A percentile compares a stretch with the other conserved stretches of the same genome.
These are phyloP conservation scores for Boletus coccyginus DNA, from an alignment of 768 basidiomycete genomes.

Conservation along the genomic window DNA sequence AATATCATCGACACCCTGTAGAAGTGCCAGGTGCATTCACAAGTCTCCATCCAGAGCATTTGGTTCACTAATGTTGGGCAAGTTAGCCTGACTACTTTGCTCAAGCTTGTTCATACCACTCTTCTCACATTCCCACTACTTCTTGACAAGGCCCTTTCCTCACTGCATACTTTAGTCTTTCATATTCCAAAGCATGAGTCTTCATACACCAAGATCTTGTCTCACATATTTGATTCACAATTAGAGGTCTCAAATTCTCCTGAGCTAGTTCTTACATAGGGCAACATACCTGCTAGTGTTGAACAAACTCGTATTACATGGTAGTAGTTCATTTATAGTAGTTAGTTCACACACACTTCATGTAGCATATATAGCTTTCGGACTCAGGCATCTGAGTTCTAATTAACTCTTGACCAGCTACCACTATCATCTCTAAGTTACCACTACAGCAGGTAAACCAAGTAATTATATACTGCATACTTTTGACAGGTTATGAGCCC, in stretches of 20 bases:
- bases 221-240: constrained; percentile 73
- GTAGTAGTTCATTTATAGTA: too few species aligned
- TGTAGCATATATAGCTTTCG: too few species aligned
- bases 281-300: constrained; percentile 80
- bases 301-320: too few species aligned
- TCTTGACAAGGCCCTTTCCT: constrained; percentile 34
- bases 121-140: constrained; percentile 44
- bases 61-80: constrained; percentile 52
- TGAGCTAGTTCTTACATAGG: constrained; percentile 62
- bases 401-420: too few species aligned
- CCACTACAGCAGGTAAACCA: too few species aligned
- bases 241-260: constrained; percentile 88
- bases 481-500: too few species aligned
- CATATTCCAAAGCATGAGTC: constrained; percentile 88
- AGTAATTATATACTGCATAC: too few species aligned
- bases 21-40: constrained; percentile 44
- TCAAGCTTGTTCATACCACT: constrained; percentile 49
- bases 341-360: too few species aligned
- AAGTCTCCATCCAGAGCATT: constrained; percentile 59
- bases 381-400: too few species aligned
- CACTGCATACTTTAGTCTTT: constrained; percentile 35
- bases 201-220: constrained; percentile 87
- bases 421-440: too few species aligned
- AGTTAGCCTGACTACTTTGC: constrained; percentile 42
- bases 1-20: constrained; percentile 76